phyloP scores from a whole-genome alignment of 2,329 filamentous ascomycete genomes.

The Aspergillus alliaceus region DNA sequence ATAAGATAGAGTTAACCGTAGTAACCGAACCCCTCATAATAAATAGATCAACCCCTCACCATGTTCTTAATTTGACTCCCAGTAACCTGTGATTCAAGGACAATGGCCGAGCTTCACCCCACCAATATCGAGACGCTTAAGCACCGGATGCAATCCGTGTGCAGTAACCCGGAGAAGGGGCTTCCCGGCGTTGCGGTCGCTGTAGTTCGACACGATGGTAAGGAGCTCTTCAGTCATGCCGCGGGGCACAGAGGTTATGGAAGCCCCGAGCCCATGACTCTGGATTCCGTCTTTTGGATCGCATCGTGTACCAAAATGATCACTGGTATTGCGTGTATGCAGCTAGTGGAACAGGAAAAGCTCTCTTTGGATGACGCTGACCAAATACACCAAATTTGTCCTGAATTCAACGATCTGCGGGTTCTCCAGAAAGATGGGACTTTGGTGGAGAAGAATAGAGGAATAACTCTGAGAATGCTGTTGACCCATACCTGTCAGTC shows the following conservation, averaged over 20 bases:
- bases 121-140: background rate
- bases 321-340: slow-evolving; percentile 47
- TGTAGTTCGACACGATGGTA: slow-evolving; percentile 49
- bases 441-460: slow-evolving; percentile 45
- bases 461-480: slow-evolving; percentile 59
- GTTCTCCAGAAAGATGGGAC: slow-evolving; percentile 40
- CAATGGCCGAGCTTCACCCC: background rate
- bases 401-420: slow-evolving; percentile 45
- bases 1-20: no score
- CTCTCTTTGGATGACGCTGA: slow-evolving; percentile 43
- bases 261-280: slow-evolving; percentile 53
- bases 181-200: slow-evolving; percentile 50
- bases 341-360: slow-evolving; percentile 46
- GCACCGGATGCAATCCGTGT: background rate
- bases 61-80: no score
- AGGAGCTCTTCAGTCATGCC: slow-evolving; percentile 50
- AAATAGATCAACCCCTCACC: background rate
- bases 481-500: slow-evolving; percentile 47
- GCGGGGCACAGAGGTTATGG: slow-evolving; percentile 49
- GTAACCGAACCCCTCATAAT: background rate
- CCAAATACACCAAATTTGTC: slow-evolving; percentile 40
- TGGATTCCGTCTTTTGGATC: slow-evolving; percentile 62
- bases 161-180: slow-evolving; percentile 35
- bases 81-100: background rate
- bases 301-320: slow-evolving; percentile 53